Percentiles rank a stretch among this genome's conserved stretches.
These are phyloP conservation scores for Phytophthora hybrid DNA, from an alignment of 352 stramenopile species.

Conservation along the genomic window DNA sequence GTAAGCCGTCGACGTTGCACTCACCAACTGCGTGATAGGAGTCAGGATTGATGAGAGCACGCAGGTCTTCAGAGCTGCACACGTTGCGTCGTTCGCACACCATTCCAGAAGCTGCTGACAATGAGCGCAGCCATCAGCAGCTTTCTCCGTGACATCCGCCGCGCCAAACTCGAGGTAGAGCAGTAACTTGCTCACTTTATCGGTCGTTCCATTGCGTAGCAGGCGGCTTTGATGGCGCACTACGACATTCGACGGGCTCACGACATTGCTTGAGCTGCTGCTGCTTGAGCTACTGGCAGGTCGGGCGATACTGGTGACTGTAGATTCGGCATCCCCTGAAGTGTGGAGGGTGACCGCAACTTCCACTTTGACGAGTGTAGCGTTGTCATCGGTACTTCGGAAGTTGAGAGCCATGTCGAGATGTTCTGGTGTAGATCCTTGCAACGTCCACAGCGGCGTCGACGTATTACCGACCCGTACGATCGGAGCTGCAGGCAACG, in stretches of 20 bases:
- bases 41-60: constrained; percentile 37
- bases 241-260: constrained; percentile 37
- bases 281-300: constrained; percentile 36
- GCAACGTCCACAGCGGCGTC: constrained; percentile 55
- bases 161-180: constrained; percentile 52
- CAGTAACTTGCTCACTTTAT: constrained; percentile 46
- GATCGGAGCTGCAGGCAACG: constrained; percentile 32
- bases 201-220: constrained; percentile 27
- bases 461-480: constrained; percentile 26
- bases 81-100: constrained; percentile 50
- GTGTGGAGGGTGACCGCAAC: neutral
- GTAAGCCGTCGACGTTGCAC: constrained; percentile 20
- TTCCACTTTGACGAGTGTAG: constrained; percentile 54
- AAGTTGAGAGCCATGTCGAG: constrained; percentile 61
- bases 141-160: constrained; percentile 48
- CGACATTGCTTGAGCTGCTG: constrained; percentile 15
- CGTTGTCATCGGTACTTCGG: constrained; percentile 50
- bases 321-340: too few species aligned
- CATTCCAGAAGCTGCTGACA: constrained; percentile 63
- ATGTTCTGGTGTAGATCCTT: constrained; percentile 27
- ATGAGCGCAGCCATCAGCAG: constrained; percentile 55
- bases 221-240: constrained; percentile 56
- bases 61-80: constrained; percentile 45
- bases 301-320: too few species aligned
- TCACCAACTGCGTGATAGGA: constrained; percentile 29